phyloP scores from a whole-genome alignment of 2,329 filamentous ascomycete genomes.

The Sarocladium kiliense region DNA sequence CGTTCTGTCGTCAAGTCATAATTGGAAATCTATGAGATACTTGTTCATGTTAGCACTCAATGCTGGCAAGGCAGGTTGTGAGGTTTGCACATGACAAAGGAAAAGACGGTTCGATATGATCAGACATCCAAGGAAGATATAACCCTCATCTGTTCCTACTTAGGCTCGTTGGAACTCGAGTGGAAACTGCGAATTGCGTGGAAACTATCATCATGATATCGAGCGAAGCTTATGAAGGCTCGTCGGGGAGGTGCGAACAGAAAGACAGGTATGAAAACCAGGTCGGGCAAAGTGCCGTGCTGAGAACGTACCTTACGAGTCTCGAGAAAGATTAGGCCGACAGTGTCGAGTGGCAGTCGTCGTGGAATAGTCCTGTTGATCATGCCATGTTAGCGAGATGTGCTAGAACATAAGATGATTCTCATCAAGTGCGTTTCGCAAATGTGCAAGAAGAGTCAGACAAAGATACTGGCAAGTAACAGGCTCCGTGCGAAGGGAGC shows the following conservation, averaged over 20 bases:
- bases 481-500: constrained; percentile 57
- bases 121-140: constrained; percentile 75
- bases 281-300: neutral
- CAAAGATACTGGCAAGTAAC: constrained; percentile 91
- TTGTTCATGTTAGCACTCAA: neutral
- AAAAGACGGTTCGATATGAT: constrained; percentile 24
- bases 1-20: no score
- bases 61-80: neutral
- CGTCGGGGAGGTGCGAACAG: no score
- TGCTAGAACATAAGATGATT: neutral
- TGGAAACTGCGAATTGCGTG: constrained; percentile 84
- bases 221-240: constrained; percentile 4
- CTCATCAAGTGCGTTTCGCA: neutral
- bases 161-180: constrained; percentile 69
- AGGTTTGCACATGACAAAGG: neutral
- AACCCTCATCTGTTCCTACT: constrained; percentile 63
- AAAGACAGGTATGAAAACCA: neutral
- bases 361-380: neutral
- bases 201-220: constrained; percentile 65
- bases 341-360: constrained; percentile 11
- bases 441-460: constrained; percentile 51
- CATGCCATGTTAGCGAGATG: constrained; percentile 17
- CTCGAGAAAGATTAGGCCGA: constrained; percentile 6
- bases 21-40: no score
- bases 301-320: constrained; percentile 10